Conservation (phyloP, 2,329 filamentous ascomycete genomes). For the Trichoderma afroharzianum region DNA sequence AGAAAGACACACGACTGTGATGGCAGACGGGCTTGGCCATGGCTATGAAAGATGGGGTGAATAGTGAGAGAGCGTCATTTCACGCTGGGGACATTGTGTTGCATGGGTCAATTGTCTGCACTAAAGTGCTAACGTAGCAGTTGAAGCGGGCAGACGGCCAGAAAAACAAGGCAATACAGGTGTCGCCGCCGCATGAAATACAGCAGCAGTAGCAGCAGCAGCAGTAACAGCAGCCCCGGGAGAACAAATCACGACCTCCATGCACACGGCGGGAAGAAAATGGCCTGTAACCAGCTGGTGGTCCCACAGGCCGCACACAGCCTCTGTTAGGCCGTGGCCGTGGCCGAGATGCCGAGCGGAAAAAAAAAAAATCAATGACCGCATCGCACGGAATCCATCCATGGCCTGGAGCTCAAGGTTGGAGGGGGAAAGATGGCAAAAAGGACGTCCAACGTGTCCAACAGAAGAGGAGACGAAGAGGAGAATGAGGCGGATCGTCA, state of each 20-base stretch:
- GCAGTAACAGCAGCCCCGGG: background rate
- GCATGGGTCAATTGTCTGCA: background rate
- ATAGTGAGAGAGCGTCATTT: background rate
- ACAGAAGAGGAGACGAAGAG: background rate
- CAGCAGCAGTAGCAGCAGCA: background rate
- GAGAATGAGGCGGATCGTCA: background rate
- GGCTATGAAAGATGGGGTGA: background rate
- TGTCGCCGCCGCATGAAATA: background rate
- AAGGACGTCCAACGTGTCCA: background rate
- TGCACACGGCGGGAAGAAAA: background rate
- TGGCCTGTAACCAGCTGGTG: background rate
- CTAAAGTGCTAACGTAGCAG: background rate
- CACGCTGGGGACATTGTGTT: background rate
- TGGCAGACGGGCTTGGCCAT: background rate
- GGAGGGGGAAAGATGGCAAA: background rate
- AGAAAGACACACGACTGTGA: background rate
- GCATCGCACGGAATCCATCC: constrained; percentile 2
- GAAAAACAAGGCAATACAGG: background rate
- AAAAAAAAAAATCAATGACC: constrained; percentile 11
- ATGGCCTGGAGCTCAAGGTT: background rate
- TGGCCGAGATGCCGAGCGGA: constrained; percentile 8
- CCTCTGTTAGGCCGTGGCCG: constrained; percentile 1
- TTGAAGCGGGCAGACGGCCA: background rate
- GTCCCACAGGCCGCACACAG: constrained; percentile 11
- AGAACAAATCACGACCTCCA: background rate